Evolutionary conservation across 495 filamentous ascomycete species (phyloP).

Genomic region (Chaetomium cochliodes): DNA sequence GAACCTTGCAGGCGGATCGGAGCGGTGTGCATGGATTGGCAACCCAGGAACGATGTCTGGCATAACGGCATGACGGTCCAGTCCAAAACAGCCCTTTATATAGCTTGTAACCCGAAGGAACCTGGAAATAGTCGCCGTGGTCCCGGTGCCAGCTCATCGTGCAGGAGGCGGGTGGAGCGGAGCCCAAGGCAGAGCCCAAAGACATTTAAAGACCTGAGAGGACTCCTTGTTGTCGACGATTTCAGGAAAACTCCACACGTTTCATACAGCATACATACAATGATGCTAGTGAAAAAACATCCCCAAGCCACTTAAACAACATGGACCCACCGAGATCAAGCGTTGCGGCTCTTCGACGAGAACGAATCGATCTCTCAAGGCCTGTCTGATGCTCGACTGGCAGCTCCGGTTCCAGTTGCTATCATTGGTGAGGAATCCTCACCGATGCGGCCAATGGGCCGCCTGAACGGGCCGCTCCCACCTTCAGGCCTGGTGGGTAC

Average conservation of each 20-base stretch:
- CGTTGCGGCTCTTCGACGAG: slow-evolving; percentile 33
- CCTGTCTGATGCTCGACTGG: slow-evolving; percentile 29
- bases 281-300: neutral
- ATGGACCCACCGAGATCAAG: slow-evolving; percentile 2
- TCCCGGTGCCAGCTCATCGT: slow-evolving; percentile 43
- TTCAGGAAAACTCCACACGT: neutral
- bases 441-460: slow-evolving; percentile 35
- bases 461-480: slow-evolving; percentile 32
- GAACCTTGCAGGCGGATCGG: slow-evolving; percentile 21
- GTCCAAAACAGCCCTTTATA: slow-evolving; percentile 29
- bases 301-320: neutral
- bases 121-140: slow-evolving; percentile 29
- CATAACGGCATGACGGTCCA: slow-evolving; percentile 26
- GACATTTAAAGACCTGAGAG: slow-evolving; percentile 31
- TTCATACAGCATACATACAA: neutral
- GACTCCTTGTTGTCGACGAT: neutral
- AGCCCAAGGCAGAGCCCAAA: slow-evolving; percentile 13
- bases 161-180: slow-evolving; percentile 38
- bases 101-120: slow-evolving; percentile 33
- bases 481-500: slow-evolving; percentile 25
- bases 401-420: slow-evolving; percentile 21
- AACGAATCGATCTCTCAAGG: slow-evolving; percentile 21
- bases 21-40: slow-evolving; percentile 20
- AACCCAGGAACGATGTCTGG: slow-evolving; percentile 7
- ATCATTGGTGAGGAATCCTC: slow-evolving; percentile 36